Evolutionary conservation across 192 early-diverging fungal genomes (phyloP).

Genomic region (Podochytrium sp.): DNA sequence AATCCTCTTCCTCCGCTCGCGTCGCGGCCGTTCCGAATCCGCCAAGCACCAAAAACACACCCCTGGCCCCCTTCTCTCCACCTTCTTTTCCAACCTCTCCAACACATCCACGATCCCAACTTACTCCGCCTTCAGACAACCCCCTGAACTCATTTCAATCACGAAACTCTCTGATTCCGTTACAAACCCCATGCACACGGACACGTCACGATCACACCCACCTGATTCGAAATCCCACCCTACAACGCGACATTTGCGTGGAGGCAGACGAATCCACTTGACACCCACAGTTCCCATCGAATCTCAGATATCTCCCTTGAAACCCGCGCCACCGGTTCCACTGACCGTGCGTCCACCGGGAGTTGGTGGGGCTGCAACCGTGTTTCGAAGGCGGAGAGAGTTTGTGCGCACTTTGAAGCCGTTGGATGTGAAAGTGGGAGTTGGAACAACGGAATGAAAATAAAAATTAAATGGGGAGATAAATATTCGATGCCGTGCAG

Average conservation of each 20-base stretch:
- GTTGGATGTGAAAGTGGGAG: not conserved
- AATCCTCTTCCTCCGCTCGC: constrained; percentile 40
- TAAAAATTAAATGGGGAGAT: no score
- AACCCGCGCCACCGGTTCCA: no score
- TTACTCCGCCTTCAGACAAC: not conserved
- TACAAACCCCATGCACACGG: not conserved
- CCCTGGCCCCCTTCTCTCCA: not conserved
- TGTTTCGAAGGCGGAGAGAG: constrained; percentile 1
- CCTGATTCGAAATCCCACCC: no score
- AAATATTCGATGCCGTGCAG: no score
- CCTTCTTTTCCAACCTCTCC: not conserved
- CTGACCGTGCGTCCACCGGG: no score
- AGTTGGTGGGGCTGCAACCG: not conserved
- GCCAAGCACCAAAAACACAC: not conserved
- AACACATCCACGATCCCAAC: not conserved
- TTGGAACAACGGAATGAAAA: no score
- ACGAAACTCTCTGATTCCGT: no score
- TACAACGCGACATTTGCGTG: no score
- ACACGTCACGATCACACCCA: no score
- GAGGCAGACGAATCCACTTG: not conserved
- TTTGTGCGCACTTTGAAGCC: constrained; percentile 8
- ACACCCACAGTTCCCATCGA: not conserved
- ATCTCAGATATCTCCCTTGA: not conserved
- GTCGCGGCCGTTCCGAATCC: not conserved
- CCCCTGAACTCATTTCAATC: not conserved